Evolutionary conservation across 257 asterid genomes (phyloP), one percentile per base, ranked within the genome.

Genomic region (Fraxinus excelsior): DNA sequence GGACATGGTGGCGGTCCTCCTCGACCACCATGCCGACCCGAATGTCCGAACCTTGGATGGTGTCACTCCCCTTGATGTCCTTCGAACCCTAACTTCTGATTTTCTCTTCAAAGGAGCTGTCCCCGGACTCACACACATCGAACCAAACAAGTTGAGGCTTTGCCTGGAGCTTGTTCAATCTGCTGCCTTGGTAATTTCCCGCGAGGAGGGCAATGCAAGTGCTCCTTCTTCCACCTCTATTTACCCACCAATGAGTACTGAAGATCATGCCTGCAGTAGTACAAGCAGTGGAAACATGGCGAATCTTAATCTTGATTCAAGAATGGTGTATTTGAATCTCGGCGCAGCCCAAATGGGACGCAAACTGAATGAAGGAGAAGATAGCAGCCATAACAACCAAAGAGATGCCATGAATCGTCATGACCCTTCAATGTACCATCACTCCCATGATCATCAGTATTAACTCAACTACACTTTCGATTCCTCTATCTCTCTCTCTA

Each of bases 11-110:
- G 93, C 97, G 2, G 99, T 94, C 42, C 85, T 94, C 10, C 89
- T 94, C 5, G 99, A 94, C 86, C 99, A 94, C 84, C 99, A 94
- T 72, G 99, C 99, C 4, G 97, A 94, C 49, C 99, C 99, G 0
- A 91, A 88, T 21, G 97, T 90, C 6, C 80, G 99, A 10, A 92
- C 96, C 2, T 87, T 92, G 0, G 97, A 92, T 21, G 97, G 97
- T 16, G 64, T 92, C 35, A 94, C 97, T 2, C 99, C 99, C 1
- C 74, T 92, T 38, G 99, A 92, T 21, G 90, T 92, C 1, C 89
- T 94, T 16, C 84, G 97, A 84, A 92, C 97, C 94, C 96, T 94
- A 83, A 94, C 99, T 0, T 94, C 99, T 9, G 97, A 94, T 78
- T 94, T 94, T 37, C 73, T 94, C 0, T 94, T 94, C 79, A 94